Evolutionary conservation across 139 green algal genomes (phyloP).

Genomic region (Chlorella vulgaris): DNA sequence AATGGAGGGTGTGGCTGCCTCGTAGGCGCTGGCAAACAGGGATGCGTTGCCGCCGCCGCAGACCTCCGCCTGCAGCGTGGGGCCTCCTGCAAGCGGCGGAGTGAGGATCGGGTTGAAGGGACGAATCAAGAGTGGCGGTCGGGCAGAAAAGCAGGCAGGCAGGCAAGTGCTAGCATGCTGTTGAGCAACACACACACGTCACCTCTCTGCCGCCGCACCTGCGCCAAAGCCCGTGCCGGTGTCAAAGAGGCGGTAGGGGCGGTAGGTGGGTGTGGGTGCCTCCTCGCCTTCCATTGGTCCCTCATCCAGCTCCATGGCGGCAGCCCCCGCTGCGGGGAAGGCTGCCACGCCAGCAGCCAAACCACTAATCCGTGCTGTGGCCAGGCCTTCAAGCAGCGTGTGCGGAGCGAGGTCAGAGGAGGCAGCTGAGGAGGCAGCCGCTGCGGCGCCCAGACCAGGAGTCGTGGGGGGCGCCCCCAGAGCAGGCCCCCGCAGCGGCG

Average conservation of each 20-base stretch:
- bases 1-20: neutral
- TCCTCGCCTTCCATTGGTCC: neutral
- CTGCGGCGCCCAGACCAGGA: neutral
- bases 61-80: neutral
- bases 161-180: too few relatives aligned
- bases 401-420: neutral
- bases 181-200: too few relatives aligned
- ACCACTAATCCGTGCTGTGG: neutral
- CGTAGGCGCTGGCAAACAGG: neutral
- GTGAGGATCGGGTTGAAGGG: neutral
- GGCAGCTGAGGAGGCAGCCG: neutral
- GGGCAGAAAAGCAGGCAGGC: too few relatives aligned
- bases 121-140: too few relatives aligned
- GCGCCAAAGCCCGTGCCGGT: neutral
- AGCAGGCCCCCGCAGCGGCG: neutral
- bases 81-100: neutral
- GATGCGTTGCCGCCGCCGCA: neutral
- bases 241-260: neutral
- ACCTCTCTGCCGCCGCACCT: neutral
- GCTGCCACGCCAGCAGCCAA: neutral
- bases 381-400: too few relatives aligned
- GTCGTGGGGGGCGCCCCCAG: neutral
- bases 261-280: conserved; percentile 4
- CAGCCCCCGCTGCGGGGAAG: neutral
- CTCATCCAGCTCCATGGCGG: neutral